Conservation (phyloP, 345 rosid species). For the Bruguiera sexangula region DNA sequence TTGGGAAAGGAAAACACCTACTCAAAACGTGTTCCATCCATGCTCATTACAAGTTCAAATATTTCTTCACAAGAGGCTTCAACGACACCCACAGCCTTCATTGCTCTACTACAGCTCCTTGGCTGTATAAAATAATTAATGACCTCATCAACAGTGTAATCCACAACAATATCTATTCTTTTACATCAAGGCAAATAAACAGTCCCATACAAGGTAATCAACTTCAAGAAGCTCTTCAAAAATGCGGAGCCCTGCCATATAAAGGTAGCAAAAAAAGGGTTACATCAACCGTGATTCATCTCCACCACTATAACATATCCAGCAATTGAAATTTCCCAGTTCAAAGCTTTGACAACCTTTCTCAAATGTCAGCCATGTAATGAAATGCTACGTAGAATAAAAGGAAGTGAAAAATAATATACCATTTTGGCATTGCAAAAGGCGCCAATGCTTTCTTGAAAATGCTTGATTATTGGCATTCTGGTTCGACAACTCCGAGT, state of each 20-base stretch:
- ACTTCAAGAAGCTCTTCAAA: slow-evolving; percentile 99
- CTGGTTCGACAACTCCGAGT: slow-evolving; percentile 66
- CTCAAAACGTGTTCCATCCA: slow-evolving; percentile 99
- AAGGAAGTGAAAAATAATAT: slow-evolving; percentile 16
- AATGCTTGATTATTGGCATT: slow-evolving; percentile 83
- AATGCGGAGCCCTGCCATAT: slow-evolving; percentile 87
- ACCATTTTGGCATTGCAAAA: slow-evolving; percentile 99
- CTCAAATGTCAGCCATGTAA: slow-evolving; percentile 12
- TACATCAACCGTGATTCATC: slow-evolving; percentile 10
- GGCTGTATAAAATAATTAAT: slow-evolving; percentile 58
- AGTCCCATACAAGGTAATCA: slow-evolving; percentile 83
- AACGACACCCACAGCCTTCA: slow-evolving; percentile 99
- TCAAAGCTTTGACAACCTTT: neutral
- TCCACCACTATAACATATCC: slow-evolving; percentile 8
- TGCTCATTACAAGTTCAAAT: slow-evolving; percentile 97
- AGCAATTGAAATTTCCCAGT: neutral
- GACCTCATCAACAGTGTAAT: slow-evolving; percentile 19
- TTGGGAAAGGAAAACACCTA: slow-evolving; percentile 50
- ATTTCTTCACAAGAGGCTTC: slow-evolving; percentile 98
- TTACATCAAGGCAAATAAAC: slow-evolving; percentile 19
- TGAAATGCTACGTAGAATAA: slow-evolving; percentile 13
- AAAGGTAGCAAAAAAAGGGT: slow-evolving; percentile 8
- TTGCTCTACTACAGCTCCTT: slow-evolving; percentile 99
- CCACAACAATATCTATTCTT: slow-evolving; percentile 17
- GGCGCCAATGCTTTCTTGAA: slow-evolving; percentile 98